phyloP scores from a whole-genome alignment of 306 rosid genomes.

The Cicer cuneatum region DNA sequence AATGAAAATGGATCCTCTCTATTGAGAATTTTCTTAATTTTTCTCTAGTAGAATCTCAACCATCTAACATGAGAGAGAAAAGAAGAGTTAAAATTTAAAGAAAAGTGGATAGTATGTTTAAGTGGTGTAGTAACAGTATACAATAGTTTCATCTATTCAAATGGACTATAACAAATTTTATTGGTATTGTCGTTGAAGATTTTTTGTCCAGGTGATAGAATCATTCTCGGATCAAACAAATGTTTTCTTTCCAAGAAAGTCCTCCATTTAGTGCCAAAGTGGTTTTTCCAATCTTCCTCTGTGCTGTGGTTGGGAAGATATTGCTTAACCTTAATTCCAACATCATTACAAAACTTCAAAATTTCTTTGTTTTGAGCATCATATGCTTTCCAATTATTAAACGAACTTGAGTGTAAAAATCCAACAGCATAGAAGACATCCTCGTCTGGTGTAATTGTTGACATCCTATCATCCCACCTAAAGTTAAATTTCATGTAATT shows the following conservation, averaged over 20 bases:
- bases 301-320: constrained; percentile 70
- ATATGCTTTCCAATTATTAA: constrained; percentile 65
- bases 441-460: constrained; percentile 72
- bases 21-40: too few species aligned
- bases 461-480: constrained; percentile 89
- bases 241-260: constrained; percentile 61
- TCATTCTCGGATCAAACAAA: constrained; percentile 80
- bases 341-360: constrained; percentile 59
- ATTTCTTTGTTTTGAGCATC: constrained; percentile 75
- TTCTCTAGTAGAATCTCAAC: too few species aligned
- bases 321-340: constrained; percentile 68
- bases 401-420: constrained; percentile 77
- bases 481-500: neutral
- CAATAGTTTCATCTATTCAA: too few species aligned
- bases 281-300: constrained; percentile 68
- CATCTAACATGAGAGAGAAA: too few species aligned
- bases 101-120: too few species aligned
- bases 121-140: too few species aligned
- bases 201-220: constrained; percentile 88
- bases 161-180: too few species aligned
- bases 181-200: constrained; percentile 51
- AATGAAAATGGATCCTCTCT: too few species aligned
- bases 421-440: constrained; percentile 85
- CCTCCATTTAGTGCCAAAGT: constrained; percentile 80
- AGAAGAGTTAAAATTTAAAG: too few species aligned